Evolutionary conservation across 2,329 filamentous ascomycete genomes (phyloP).

Genomic region (Metarhizium album): DNA sequence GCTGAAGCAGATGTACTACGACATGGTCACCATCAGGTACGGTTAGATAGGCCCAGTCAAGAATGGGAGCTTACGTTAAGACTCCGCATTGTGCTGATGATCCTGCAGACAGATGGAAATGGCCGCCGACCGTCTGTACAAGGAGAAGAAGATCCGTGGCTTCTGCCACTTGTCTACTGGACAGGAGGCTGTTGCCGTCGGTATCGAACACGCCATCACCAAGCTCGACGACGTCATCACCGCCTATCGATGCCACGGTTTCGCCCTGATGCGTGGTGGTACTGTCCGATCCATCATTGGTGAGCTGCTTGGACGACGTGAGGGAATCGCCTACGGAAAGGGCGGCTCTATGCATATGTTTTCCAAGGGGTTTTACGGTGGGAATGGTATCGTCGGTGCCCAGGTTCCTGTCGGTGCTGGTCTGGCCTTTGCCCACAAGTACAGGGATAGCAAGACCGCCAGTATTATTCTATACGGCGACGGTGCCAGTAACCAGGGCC

Average conservation of each 20-base stretch:
- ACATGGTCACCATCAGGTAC: slow-evolving; percentile 93
- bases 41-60: slow-evolving; percentile 15
- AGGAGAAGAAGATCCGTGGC: slow-evolving; percentile 99
- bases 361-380: slow-evolving; percentile 91
- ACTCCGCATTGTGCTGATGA: slow-evolving; percentile 17
- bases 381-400: slow-evolving; percentile 97
- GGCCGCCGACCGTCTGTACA: slow-evolving; percentile 97
- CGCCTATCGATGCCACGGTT: slow-evolving; percentile 98
- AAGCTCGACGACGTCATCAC: slow-evolving; percentile 93
- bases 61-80: neutral
- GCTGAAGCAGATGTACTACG: slow-evolving; percentile 97
- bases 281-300: slow-evolving; percentile 88
- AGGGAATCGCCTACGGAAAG: slow-evolving; percentile 97
- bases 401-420: slow-evolving; percentile 96
- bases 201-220: slow-evolving; percentile 92
- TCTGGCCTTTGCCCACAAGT: slow-evolving; percentile 94
- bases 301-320: slow-evolving; percentile 86
- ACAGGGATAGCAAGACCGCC: slow-evolving; percentile 76
- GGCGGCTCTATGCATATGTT: slow-evolving; percentile 99
- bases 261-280: slow-evolving; percentile 90
- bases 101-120: slow-evolving; percentile 89
- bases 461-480: slow-evolving; percentile 92
- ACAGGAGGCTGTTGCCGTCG: slow-evolving; percentile 93
- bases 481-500: slow-evolving; percentile 96
- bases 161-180: slow-evolving; percentile 98